Base-by-base conservation (phyloP, 1,139 yeast species). In the Hyphopichia fennica region DNA sequence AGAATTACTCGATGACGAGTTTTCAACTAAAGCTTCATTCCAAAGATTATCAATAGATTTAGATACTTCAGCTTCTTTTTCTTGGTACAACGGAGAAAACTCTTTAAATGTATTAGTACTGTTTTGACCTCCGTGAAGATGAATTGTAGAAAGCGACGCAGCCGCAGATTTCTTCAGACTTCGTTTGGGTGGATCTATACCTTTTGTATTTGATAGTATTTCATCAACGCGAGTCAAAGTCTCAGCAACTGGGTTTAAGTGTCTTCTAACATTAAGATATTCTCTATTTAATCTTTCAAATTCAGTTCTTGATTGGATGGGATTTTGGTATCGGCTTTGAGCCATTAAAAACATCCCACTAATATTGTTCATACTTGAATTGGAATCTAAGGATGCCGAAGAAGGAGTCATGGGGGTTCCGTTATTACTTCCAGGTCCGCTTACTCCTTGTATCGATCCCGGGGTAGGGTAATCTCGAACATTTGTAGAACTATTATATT, bases 271-370 rank as follows among this genome's bases (percentile, higher is more conserved):
- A 50, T 81, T 85, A 41, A 82, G 67, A 51, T 82, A 86, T 54
- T 87, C 96, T 47, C 90, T 69, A 18, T 89, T 80, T 36, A 86
- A 74, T 46, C 89, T 70, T 56, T 87, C 96, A 57, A 81, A 85
- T 54, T 86, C 95, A 11, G 88, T 78, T 48, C 90, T 72, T 15
- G 82, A 77, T 47, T 82, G 90, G 39, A 81, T 77, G 28, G 81
- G 81, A 55, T 74, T 62, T 53, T 63, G 72, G 31, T 62, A 65
- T 11, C 64, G 60, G 38, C 55, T 65, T 40, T 69, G 75, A 6
- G 65, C 60, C 61, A 65, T 55, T 42, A 56, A 43, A 14, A 67
- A 47, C 17, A 67, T 48, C 15, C 75, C 74, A 47, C 62, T 65
- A 40, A 67, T 59, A 44, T 57, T 65, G 15, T 49, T 51, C 22